These are phyloP conservation scores for Paecilomyces fulvus DNA, from an alignment of 2,329 filamentous ascomycete species.

Conservation along the genomic window DNA sequence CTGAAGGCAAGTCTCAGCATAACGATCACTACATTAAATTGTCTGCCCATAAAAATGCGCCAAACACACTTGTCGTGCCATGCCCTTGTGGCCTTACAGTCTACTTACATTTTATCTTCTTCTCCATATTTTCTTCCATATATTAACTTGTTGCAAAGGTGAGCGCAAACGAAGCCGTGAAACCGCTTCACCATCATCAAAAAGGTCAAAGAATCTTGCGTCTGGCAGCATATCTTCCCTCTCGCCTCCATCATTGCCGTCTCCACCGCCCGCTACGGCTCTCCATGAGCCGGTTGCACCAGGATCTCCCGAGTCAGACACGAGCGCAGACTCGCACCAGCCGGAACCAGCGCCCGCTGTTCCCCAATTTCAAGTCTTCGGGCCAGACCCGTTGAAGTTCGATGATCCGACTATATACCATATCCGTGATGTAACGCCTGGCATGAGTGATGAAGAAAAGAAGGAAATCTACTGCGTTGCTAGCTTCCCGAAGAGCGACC, in stretches of 20 bases:
- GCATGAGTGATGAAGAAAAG: slow-evolving; percentile 76
- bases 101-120: not conserved
- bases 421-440: slow-evolving; percentile 64
- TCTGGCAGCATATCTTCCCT: slow-evolving; percentile 31
- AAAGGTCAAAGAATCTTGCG: slow-evolving; percentile 28
- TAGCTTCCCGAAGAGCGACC: slow-evolving; percentile 69
- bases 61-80: no score
- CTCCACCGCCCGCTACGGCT: slow-evolving; percentile 37
- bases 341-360: slow-evolving; percentile 53
- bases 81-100: no score
- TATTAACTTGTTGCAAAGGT: slow-evolving; percentile 1
- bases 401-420: slow-evolving; percentile 90
- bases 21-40: not conserved
- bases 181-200: slow-evolving; percentile 29
- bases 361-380: slow-evolving; percentile 76
- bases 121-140: not conserved
- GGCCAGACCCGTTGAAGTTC: slow-evolving; percentile 84
- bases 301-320: slow-evolving; percentile 54
- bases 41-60: not conserved
- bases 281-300: slow-evolving; percentile 55
- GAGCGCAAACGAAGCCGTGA: slow-evolving; percentile 9
- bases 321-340: slow-evolving; percentile 50
- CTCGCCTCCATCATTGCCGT: slow-evolving; percentile 34
- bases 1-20: not conserved
- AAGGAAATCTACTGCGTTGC: slow-evolving; percentile 83